Evolutionary conservation across 306 rosid species (phyloP).

Genomic region (Dalbergia cochinchinensis): DNA sequence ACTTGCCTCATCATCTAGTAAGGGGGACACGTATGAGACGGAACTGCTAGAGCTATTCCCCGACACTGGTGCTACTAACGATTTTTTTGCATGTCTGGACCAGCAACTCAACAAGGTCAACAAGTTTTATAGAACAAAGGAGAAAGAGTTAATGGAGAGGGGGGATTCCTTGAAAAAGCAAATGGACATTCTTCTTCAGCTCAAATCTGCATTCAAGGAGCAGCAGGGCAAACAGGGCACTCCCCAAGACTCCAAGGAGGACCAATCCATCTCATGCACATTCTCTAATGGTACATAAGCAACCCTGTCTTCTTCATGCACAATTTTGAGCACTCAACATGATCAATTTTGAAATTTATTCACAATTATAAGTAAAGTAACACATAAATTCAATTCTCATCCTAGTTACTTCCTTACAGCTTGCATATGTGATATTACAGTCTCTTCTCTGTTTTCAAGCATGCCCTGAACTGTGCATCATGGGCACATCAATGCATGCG

Average conservation of each 20-base stretch:
- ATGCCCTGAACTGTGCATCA: background rate
- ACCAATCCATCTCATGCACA: conserved; percentile 80
- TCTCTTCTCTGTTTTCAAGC: background rate
- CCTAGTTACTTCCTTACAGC: conserved; percentile 8
- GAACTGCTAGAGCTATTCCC: conserved; percentile 85
- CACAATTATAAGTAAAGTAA: conserved; percentile 3
- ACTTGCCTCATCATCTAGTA: conserved; percentile 78
- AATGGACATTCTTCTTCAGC: conserved; percentile 77
- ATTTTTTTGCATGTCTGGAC: conserved; percentile 84
- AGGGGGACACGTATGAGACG: conserved; percentile 90
- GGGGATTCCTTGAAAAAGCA: conserved; percentile 87
- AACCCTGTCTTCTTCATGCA: conserved; percentile 16
- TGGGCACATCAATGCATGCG: background rate
- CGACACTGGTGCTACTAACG: conserved; percentile 80
- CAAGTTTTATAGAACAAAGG: conserved; percentile 77
- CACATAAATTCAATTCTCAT: background rate
- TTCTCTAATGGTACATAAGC: conserved; percentile 71
- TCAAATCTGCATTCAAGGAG: conserved; percentile 67
- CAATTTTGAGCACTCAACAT: background rate
- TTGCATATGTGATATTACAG: background rate
- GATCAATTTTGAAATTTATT: conserved; percentile 14
- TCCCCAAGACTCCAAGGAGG: conserved; percentile 65
- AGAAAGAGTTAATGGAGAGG: conserved; percentile 81
- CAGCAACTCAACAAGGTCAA: conserved; percentile 91
- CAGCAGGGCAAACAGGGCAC: conserved; percentile 32